Conservation (phyloP, 116 monocot genomes). For the Papilionanthe hybrid region DNA sequence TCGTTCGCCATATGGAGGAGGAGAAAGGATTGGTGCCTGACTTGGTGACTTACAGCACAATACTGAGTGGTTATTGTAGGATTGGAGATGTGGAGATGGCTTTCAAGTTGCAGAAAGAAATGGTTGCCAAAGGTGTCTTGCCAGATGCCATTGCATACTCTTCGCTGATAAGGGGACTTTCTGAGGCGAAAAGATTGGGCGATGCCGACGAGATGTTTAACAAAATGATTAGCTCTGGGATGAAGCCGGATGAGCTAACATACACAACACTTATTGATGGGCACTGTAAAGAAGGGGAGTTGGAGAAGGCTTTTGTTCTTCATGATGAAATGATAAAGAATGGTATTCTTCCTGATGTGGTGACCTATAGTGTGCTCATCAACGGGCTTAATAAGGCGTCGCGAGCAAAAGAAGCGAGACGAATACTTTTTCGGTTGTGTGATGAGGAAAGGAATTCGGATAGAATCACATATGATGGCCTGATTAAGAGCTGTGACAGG, state of each 20-base stretch:
- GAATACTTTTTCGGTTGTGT: conserved; percentile 37
- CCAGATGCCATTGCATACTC: conserved; percentile 42
- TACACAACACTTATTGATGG: conserved; percentile 50
- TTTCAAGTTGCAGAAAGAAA: conserved; percentile 38
- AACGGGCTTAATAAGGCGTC: conserved; percentile 46
- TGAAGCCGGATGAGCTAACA: conserved; percentile 38
- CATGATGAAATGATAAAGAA: conserved; percentile 53
- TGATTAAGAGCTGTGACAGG: conserved; percentile 36
- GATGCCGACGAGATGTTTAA: conserved; percentile 29
- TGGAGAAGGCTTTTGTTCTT: conserved; percentile 44
- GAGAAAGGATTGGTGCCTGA: conserved; percentile 29
- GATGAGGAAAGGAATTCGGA: conserved; percentile 33
- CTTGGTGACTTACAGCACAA: conserved; percentile 44
- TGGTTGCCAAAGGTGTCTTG: conserved; percentile 29
- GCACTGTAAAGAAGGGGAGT: conserved; percentile 46
- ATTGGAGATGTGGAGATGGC: conserved; percentile 44
- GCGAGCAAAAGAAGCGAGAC: conserved; percentile 44
- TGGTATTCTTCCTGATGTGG: conserved; percentile 54
- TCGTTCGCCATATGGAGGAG: conserved; percentile 27
- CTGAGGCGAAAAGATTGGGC: conserved; percentile 32
- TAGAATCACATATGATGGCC: conserved; percentile 31
- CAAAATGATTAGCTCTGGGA: conserved; percentile 29
- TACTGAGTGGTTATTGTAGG: conserved; percentile 35
- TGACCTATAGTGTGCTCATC: conserved; percentile 58
- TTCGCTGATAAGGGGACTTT: conserved; percentile 47